Base-by-base conservation (phyloP, 805 yeast species). In the Lipomyces oligophaga region DNA sequence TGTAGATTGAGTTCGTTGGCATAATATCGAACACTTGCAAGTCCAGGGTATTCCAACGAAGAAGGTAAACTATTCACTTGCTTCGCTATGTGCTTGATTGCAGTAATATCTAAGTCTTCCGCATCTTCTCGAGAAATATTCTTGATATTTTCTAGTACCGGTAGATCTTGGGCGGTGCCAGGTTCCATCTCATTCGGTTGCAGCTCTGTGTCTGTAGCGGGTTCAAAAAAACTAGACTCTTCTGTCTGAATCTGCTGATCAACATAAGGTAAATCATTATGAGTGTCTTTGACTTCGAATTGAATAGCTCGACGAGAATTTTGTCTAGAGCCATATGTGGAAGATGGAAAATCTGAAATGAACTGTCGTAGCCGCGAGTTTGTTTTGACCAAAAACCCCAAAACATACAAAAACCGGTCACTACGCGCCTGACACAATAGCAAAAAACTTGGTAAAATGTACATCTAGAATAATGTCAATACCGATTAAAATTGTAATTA, bases 191-290 rank as follows among this genome's bases (percentile, higher is more conserved):
- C n/a, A n/a, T n/a, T 26, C 30, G 8, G 8, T 26, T 8, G 13
- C 8, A 13, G 30, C 13, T 26, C 13, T 8, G 30, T 8, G 13
- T 26, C 30, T 13, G 30, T 8, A 26, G 30, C 8, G 30, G 30
- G 13, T 26, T 8, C 11, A 10, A 26, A 13, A 10, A 13, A 26
- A 26, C 13, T 13, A 26, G 11, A 13, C 8, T 36, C 42, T 8
- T 41, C 54, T 2, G 56, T 52, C 42, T 52, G 56, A 3, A 54
- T 52, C 36, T 43, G 46, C 16, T 45, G 47, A 25, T 43, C 30
- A 7, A 49, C 47, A 25, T 38, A 47, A 7, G 21, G 16, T 13
- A n/a, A 20, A n/a, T 42, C 38, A 22, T 5, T 18, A 6, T 18
- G 27, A 5, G n/a, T n/a, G n/a, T n/a, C n/a, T n/a, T n/a, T n/a